phyloP scores from a whole-genome alignment of 148 eudicot genomes.

The Simmondsia chinensis region DNA sequence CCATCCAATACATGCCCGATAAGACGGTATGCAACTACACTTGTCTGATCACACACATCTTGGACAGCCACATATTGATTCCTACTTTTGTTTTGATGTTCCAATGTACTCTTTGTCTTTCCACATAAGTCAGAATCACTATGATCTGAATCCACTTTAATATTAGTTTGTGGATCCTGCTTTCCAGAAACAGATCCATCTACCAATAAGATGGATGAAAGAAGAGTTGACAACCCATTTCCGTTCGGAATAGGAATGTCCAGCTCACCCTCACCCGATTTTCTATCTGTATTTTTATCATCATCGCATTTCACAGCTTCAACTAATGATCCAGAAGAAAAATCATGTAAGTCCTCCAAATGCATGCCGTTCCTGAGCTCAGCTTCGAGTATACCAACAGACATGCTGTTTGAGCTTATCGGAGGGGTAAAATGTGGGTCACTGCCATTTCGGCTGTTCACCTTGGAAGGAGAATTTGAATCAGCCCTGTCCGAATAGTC shows the following conservation, averaged over 20 bases:
- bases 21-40: slow-evolving; percentile 47
- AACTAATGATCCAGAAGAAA: too few relatives aligned
- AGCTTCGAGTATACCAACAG: slow-evolving; percentile 6
- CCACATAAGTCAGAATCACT: slow-evolving; percentile 7
- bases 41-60: slow-evolving; percentile 65
- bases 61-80: slow-evolving; percentile 59
- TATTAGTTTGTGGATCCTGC: too few relatives aligned
- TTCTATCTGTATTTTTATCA: too few relatives aligned
- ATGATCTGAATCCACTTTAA: slow-evolving; percentile 5
- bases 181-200: not conserved
- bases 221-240: slow-evolving; percentile 8
- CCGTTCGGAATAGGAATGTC: too few relatives aligned
- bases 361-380: slow-evolving; percentile 2
- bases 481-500: slow-evolving; percentile 25
- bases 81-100: slow-evolving; percentile 8
- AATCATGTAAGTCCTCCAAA: too few relatives aligned
- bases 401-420: not conserved
- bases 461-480: slow-evolving; percentile 7
- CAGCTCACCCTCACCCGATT: too few relatives aligned
- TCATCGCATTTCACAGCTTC: too few relatives aligned
- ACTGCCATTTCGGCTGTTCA: slow-evolving; percentile 2
- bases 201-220: too few relatives aligned
- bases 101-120: slow-evolving; percentile 2
- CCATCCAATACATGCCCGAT: slow-evolving; percentile 40
- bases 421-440: slow-evolving; percentile 6